Base-by-base conservation (phyloP, 345 rosid species). In the Trapa bicornis region DNA sequence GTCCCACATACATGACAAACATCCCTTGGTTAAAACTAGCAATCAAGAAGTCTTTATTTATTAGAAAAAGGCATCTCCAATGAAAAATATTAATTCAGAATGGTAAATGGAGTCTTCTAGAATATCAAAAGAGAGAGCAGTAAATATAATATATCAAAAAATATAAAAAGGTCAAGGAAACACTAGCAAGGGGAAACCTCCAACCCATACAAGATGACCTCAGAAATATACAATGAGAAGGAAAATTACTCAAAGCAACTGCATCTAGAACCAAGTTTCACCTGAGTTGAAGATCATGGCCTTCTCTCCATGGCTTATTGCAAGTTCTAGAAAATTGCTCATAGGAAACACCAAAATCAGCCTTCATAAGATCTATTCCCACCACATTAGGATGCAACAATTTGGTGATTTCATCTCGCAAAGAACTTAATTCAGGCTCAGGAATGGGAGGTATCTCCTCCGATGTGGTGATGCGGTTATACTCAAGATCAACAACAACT, bases 361-460 rank as follows among this genome's bases (percentile, higher is more conserved):
- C 75, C 78, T 78, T 89, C 89, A 89, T 80, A 66, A 84, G 85
- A 86, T 94, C 99, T 54, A 94, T 91, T 43, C 85, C 91, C 80
- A 84, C 86, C 67, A 91, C 85, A 78, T 85, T 91, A 47, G 97
- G 99, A 77, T 86, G 79, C 84, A 91, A 79, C 45, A 94, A 74
- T 78, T 87, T 85, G 75, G 83, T 69, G 73, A 94, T 83, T 65
- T 94, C 97, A 71, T 79, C 79, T 48, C 97, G 91, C 77, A 94
- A 67, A 65, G 81, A 69, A 79, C 87, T 84, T 71, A 85, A 76
- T 83, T 91, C 99, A 64, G 99, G 97, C 87, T 94, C 99, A 62
- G 99, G 97, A 77, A 91, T 83, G 6, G 76, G 77, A 37, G 99
- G 99, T 79, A 91, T 94, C 75, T 94, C 99, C 73, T 94, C 97